Conservation (phyloP, 352 stramenopile genomes). For the Globisporangium paddicum region DNA sequence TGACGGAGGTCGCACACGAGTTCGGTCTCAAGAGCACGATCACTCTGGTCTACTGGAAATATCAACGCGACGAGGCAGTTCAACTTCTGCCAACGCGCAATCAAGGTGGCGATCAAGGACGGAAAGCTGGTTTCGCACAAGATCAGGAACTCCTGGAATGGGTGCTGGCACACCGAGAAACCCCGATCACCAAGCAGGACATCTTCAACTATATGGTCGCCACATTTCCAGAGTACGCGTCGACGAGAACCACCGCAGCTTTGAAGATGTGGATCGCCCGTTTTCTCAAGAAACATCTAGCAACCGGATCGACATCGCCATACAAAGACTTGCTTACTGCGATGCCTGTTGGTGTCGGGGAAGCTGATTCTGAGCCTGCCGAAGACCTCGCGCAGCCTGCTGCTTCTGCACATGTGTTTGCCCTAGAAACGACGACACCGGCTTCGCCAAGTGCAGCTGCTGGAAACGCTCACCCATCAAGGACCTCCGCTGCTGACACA, state of each 20-base stretch:
- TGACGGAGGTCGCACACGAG: slow-evolving; percentile 33
- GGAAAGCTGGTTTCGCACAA: slow-evolving; percentile 18
- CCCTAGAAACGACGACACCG: not conserved
- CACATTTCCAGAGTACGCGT: slow-evolving; percentile 50
- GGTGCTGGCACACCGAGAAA: slow-evolving; percentile 36
- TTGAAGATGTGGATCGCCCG: slow-evolving; percentile 60
- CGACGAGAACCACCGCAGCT: slow-evolving; percentile 43
- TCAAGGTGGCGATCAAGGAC: slow-evolving; percentile 2
- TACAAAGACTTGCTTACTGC: slow-evolving; percentile 1
- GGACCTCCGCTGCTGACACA: not conserved
- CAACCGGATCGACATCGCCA: slow-evolving; percentile 1
- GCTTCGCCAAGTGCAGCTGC: not conserved
- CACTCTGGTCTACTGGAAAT: slow-evolving; percentile 61
- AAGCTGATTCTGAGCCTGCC: slow-evolving; percentile 10
- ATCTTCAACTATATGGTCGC: slow-evolving; percentile 52
- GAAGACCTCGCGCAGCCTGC: not conserved
- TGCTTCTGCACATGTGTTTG: not conserved
- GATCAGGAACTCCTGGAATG: slow-evolving; percentile 50
- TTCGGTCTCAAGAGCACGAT: slow-evolving; percentile 50
- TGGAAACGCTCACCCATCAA: not conserved
- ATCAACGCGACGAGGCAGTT: slow-evolving; percentile 22
- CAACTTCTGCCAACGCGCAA: slow-evolving; percentile 15
- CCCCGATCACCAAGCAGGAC: slow-evolving; percentile 53
- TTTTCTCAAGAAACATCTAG: slow-evolving; percentile 63
- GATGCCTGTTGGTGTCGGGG: slow-evolving; percentile 7